These are phyloP conservation scores for Alternaria burnsii DNA, from an alignment of 2,329 filamentous ascomycete species.

Conservation along the genomic window DNA sequence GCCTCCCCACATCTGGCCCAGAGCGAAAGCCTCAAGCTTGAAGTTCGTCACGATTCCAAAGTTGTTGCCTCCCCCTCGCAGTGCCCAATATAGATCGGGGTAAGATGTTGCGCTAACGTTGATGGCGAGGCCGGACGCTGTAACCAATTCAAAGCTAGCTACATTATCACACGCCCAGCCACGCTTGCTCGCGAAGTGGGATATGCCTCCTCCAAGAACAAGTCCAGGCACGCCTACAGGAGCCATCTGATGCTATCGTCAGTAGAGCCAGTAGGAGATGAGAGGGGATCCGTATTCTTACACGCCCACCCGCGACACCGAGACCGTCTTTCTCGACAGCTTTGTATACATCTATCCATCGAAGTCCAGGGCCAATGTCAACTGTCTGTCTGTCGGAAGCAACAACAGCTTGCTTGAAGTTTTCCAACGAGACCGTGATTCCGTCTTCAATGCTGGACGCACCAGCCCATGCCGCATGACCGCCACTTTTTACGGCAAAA, in stretches of 20 bases:
- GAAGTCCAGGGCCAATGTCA: conserved; percentile 36
- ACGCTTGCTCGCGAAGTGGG: conserved; percentile 30
- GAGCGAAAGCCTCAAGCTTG: conserved; percentile 27
- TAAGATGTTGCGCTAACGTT: conserved; percentile 32
- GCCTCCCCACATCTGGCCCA: conserved; percentile 37
- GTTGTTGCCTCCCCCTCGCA: conserved; percentile 45
- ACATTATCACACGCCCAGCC: conserved; percentile 44
- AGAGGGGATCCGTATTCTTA: background rate
- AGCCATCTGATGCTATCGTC: conserved; percentile 8
- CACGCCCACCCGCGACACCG: conserved; percentile 36
- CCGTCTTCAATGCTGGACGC: conserved; percentile 54
- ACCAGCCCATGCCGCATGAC: conserved; percentile 52
- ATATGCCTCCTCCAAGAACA: conserved; percentile 38
- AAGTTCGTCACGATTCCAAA: conserved; percentile 46
- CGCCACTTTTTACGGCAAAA: conserved; percentile 56
- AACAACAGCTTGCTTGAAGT: conserved; percentile 37
- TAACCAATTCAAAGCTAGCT: conserved; percentile 25
- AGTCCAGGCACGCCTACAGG: conserved; percentile 42
- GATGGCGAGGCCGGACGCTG: conserved; percentile 23
- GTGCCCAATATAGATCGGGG: conserved; percentile 49
- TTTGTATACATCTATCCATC: conserved; percentile 42
- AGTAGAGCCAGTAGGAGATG: background rate
- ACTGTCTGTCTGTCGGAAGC: conserved; percentile 33
- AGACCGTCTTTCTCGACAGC: conserved; percentile 33
- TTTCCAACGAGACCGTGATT: conserved; percentile 54